phyloP scores from a whole-genome alignment of 2,329 filamentous ascomycete genomes.

The Fusarium citri region DNA sequence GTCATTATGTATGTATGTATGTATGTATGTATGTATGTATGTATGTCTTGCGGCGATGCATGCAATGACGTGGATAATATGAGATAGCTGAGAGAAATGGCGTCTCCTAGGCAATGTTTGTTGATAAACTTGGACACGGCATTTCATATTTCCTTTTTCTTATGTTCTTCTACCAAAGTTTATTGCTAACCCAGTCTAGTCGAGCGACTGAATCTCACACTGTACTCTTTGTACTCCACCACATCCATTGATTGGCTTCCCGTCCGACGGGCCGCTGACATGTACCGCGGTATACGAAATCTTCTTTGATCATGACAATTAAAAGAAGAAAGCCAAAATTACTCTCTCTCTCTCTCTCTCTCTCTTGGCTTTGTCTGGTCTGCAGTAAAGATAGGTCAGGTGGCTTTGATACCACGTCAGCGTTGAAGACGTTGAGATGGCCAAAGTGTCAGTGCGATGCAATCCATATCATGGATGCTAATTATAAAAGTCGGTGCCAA shows the following conservation, averaged over 20 bases:
- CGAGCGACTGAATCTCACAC: constrained; percentile 6
- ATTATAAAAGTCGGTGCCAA: not conserved
- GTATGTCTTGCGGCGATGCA: constrained; percentile 19
- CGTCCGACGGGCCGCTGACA: constrained; percentile 39
- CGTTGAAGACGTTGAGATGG: constrained; percentile 27
- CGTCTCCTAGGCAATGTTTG: constrained; percentile 38
- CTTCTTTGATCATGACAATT: constrained; percentile 12
- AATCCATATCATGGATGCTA: not conserved
- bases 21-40: not conserved
- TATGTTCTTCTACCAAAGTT: constrained; percentile 13
- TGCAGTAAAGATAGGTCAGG: constrained; percentile 13
- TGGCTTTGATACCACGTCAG: constrained; percentile 27
- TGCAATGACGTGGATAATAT: constrained; percentile 19
- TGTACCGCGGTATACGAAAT: constrained; percentile 27
- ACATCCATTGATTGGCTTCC: constrained; percentile 37
- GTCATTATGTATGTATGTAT: not conserved
- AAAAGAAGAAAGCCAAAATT: not conserved
- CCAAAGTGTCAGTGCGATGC: constrained; percentile 21
- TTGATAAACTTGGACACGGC: constrained; percentile 1
- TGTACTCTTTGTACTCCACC: constrained; percentile 24
- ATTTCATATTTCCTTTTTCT: constrained; percentile 12
- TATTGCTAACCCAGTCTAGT: not conserved
- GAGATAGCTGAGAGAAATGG: constrained; percentile 9
- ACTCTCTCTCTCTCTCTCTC: not conserved
- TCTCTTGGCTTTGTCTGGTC: not conserved